Evolutionary conservation across 495 filamentous ascomycete species (phyloP).

Genomic region (Neurospora sp.): DNA sequence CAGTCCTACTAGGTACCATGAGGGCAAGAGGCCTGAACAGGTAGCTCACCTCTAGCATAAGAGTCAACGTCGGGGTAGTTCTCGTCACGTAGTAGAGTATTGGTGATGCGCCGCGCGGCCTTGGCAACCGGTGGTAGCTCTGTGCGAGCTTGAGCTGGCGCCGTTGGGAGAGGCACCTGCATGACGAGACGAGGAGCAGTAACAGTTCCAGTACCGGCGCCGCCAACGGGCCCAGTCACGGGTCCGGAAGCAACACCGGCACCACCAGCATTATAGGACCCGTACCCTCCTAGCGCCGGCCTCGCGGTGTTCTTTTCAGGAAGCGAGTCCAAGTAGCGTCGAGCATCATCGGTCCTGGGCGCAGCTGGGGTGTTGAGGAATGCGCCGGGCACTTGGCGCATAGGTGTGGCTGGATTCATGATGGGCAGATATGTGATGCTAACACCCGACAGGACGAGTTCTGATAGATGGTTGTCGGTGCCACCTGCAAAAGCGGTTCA

Average conservation of each 20-base stretch:
- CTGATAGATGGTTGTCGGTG: not conserved
- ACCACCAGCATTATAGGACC: not conserved
- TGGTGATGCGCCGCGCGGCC: constrained; percentile 75
- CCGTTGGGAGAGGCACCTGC: constrained; percentile 1
- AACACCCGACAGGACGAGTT: not conserved
- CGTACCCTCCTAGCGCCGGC: not conserved
- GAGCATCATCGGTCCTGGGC: constrained; percentile 26
- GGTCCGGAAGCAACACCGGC: not conserved
- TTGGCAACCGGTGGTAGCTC: constrained; percentile 55
- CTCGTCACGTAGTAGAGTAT: constrained; percentile 59
- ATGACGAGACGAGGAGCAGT: not conserved
- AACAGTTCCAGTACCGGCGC: not conserved
- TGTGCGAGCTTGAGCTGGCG: constrained; percentile 5
- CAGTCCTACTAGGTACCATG: not conserved
- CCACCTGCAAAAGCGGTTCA: not conserved
- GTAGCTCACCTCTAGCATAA: constrained; percentile 69
- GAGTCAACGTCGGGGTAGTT: constrained; percentile 83
- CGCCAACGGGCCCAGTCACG: not conserved
- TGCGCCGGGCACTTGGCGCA: constrained; percentile 59
- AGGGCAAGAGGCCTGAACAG: not conserved
- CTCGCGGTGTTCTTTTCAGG: not conserved
- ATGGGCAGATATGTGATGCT: constrained; percentile 30
- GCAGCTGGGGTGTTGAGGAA: constrained; percentile 62
- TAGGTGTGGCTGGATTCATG: constrained; percentile 55
- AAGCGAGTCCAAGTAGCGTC: constrained; percentile 25